phyloP scores from a whole-genome alignment of 768 basidiomycete genomes.

The Lactarius psammicola region DNA sequence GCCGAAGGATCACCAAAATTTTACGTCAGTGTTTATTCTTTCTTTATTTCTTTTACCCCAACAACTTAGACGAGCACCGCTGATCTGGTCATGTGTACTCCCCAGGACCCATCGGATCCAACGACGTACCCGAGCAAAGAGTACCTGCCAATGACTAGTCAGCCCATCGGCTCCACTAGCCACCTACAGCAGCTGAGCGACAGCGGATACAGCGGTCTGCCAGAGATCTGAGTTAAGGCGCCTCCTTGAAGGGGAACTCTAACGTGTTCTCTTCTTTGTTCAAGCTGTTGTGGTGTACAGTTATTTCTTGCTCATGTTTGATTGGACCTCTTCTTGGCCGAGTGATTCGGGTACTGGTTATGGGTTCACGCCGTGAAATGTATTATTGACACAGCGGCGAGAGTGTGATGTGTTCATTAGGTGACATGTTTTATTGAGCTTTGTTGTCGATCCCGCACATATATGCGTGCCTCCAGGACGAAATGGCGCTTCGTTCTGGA shows the following conservation, averaged over 20 bases:
- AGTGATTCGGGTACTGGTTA: too few species aligned
- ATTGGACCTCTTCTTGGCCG: too few species aligned
- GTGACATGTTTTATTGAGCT: background rate
- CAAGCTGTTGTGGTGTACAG: too few species aligned
- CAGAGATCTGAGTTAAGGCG: conserved; percentile 15
- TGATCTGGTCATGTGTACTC: too few species aligned
- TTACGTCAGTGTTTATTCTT: too few species aligned
- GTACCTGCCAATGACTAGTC: background rate
- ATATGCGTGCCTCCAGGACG: background rate
- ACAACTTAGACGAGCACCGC: background rate
- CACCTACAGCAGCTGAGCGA: conserved; percentile 4
- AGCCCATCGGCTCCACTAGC: background rate
- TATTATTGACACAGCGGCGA: too few species aligned
- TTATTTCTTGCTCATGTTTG: too few species aligned
- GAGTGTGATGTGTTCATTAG: background rate
- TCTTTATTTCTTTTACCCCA: too few species aligned
- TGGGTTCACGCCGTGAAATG: too few species aligned
- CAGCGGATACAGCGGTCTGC: conserved; percentile 19
- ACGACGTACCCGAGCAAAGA: conserved; percentile 20
- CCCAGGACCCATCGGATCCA: conserved; percentile 29
- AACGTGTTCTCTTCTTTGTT: too few species aligned
- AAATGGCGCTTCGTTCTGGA: background rate
- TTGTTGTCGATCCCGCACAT: background rate
- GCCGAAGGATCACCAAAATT: too few species aligned
- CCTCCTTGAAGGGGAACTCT: too few species aligned